Base-by-base conservation (phyloP, 1,284 basidiomycete species). In the Heliocybe sulcata region DNA sequence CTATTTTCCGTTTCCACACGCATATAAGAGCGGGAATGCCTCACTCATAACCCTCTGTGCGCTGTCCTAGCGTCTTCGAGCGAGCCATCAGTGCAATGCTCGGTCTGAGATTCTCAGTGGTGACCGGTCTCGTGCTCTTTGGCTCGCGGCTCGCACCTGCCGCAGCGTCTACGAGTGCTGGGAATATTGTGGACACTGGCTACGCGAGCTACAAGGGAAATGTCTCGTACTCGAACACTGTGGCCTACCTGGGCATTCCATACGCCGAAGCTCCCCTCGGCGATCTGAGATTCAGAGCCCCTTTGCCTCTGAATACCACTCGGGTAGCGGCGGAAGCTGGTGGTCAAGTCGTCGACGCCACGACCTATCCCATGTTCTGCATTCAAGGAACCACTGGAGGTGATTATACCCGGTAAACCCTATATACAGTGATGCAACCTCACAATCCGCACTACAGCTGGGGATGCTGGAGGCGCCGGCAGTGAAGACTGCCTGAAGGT, bases 381-480 rank as follows among this genome's bases (percentile, higher is more conserved):
- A 67, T 85, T 27, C 83, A 84, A 64, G 80, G 80, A 3, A 74
- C 71, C 16, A 79, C 70, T 2, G 76, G 77, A 54, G 63, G 78
- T 79, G 52, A 57, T 72, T n/a, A 26, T 8, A 9, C 6, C n/a
- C 23, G 20, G 6, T 49, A 16, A 16, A 22, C 47, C 14, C 8
- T 26, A 4, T n/a, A n/a, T 3, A 26, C 16, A 9, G n/a, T 20
- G 23, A 4, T 26, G 10, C 3, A 16, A 25, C 12, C 12, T n/a
- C n/a, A n/a, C n/a, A 12, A 26, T 22, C 47, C 11, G 4, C 25
- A 12, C 8, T 22, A 23, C 22, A 77, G 75, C 54, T 52, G 77
- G 76, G 20, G 79, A 80, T 64, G 73, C 72, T 51, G 82, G 81
- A 33, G 83, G 82, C 42, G 77, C 81, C 1, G 82, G 83, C 11